Evolutionary conservation across 1,284 basidiomycete genomes (phyloP).

Genomic region (Naganishia sp.): DNA sequence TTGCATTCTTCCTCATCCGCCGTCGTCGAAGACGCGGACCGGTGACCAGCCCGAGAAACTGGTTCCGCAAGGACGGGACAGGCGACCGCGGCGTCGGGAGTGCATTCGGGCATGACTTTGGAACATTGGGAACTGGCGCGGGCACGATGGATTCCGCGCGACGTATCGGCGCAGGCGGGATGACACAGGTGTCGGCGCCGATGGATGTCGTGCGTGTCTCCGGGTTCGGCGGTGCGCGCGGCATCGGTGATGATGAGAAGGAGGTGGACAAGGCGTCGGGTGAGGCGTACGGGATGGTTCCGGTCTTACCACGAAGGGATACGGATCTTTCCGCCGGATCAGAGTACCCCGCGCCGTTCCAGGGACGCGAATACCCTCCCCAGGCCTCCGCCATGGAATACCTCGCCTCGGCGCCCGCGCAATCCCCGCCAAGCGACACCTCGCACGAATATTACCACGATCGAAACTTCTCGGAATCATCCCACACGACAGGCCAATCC

Average conservation of each 20-base stretch:
- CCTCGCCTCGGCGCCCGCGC: constrained; percentile 6
- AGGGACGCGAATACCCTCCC: background rate
- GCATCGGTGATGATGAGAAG: background rate
- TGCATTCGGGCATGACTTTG: constrained; percentile 18
- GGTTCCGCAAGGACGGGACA: constrained; percentile 1
- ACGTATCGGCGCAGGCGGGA: background rate
- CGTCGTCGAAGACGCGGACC: constrained; percentile 4
- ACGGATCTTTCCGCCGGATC: background rate
- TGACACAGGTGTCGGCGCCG: constrained; percentile 9
- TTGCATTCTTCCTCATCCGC: constrained; percentile 2
- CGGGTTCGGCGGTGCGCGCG: background rate
- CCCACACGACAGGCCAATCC: constrained; percentile 1
- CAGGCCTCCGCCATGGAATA: background rate
- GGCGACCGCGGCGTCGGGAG: constrained; percentile 14
- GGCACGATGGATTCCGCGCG: background rate
- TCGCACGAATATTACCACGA: background rate
- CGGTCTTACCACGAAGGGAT: constrained; percentile 11
- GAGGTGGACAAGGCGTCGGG: background rate
- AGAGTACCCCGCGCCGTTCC: background rate
- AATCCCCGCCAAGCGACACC: background rate
- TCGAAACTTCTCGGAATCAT: constrained; percentile 11
- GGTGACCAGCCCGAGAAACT: background rate
- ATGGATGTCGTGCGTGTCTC: constrained; percentile 12
- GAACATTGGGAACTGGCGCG: constrained; percentile 2
- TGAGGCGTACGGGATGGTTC: constrained; percentile 11